Base-by-base conservation (phyloP, 805 yeast genomes). In the Jamesozyma lodderae region DNA sequence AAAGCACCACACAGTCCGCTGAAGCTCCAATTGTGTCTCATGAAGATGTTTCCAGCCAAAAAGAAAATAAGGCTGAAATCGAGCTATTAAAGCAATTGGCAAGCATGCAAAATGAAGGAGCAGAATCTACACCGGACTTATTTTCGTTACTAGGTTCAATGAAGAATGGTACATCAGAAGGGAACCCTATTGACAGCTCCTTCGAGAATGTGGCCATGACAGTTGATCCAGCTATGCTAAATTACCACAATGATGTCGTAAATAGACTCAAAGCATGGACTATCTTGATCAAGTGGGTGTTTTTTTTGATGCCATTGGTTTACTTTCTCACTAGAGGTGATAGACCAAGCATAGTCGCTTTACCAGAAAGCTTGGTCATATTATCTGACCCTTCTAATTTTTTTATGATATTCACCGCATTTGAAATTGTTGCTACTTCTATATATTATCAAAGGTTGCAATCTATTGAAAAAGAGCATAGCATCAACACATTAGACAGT, bases 401-500 rank as follows among this genome's bases (percentile, higher is more conserved):
- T 42, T 59, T 59, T 39, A 51, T 56, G 44, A 44, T 60, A 4
- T 59, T 60, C 42, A 48, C 60, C 4, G 46, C 60, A 6, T 48
- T 60, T 35, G 64, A 60, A 42, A 51, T 60, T 18, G 52, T 57
- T 10, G 56, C 60, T 9, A 50, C 57, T 16, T 59, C 64, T 10
- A 39, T 59, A 9, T 59, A 53, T 36, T 59, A 57, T 31, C 62
- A 54, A 20, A 47, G 43, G 36, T 38, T 56, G 15, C 55, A 50
- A 29, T 38, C 42, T 6, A 42, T 59, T 17, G 61, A 60, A 36
- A 50, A 40, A 25, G 30, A 45, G 2, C 48, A 51, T 29, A 49
- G 51, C 9, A 51, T 57, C 19, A 49, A 50, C 29, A 52, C 59
- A 2, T 35, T 53, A 26, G 52, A 52, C 36, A 51, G 51, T 24